Base-by-base conservation (phyloP, 208 protist species). In the Crithidia expoeki region DNA sequence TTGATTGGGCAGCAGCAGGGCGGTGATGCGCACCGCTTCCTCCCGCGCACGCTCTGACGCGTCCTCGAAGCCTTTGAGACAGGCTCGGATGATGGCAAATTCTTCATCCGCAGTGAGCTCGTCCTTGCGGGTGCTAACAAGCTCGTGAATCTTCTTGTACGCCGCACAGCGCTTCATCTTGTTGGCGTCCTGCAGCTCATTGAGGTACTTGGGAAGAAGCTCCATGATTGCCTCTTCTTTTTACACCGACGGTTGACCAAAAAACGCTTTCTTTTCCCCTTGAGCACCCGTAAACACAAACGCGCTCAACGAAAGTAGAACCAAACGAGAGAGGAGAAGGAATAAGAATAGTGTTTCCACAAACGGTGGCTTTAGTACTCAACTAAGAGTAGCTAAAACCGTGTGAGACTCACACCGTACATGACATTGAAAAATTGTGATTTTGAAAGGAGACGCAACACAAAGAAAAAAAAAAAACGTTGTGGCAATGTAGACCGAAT, bases 51-150 rank as follows among this genome's bases (percentile, higher is more conserved):
- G 76, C 80, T 96, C 88, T 19, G 88, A 85, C 21, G 64, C 33
- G 53, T 96, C 91, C 72, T 94, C 88, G 73, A 94, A 94, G 17
- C 84, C 88, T 25, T 82, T 72, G 42, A 96, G 72, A 27, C 83
- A 93, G 53, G 53, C 55, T 11, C 86, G 74, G 58, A 90, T 79
- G 32, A 96, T 62, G 21, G 78, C 56, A 72, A 94, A 96, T 40
- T 72, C 80, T 2, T 86, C 80, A 2, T 76, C 53, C 6, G 63
- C 59, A 3, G 57, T 58, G 12, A 64, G 61, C 56, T 46, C 47
- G n/a, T 50, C 76, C 11, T 47, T 38, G 23, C 23, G 19, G 12
- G 33, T 10, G 11, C 21, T 49, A 23, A 83, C 79, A 0, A 91
- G 32, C 19, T 87, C 72, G 51, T 69, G 81, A 36, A 93, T 56